Conservation (phyloP, 73 alveolate species). For the Paramecium pentaurelia region DNA sequence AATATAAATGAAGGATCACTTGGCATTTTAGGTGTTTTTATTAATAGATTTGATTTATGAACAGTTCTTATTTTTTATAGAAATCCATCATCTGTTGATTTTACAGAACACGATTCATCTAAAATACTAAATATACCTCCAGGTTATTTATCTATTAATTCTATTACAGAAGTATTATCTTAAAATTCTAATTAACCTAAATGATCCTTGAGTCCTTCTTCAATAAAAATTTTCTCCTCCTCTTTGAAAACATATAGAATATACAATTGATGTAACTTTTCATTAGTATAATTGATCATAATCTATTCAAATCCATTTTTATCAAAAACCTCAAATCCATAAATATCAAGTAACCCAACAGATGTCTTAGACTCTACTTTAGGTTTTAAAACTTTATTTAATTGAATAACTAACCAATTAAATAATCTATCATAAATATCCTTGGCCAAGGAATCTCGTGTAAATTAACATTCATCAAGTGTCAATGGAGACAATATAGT, state of each 20-base stretch:
- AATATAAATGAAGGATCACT: slow-evolving; percentile 67
- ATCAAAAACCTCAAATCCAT: slow-evolving; percentile 98
- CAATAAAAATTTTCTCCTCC: slow-evolving; percentile 71
- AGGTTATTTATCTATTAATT: slow-evolving; percentile 42
- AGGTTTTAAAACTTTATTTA: slow-evolving; percentile 48
- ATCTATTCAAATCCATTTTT: slow-evolving; percentile 94
- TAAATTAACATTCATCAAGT: slow-evolving; percentile 41
- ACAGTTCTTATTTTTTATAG: slow-evolving; percentile 10
- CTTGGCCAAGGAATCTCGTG: slow-evolving; percentile 93
- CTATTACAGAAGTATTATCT: slow-evolving; percentile 55
- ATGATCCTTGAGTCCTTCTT: slow-evolving; percentile 63
- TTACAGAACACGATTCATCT: slow-evolving; percentile 46
- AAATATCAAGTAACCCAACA: slow-evolving; percentile 98
- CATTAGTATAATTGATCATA: slow-evolving; percentile 95
- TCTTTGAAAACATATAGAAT: slow-evolving; percentile 93
- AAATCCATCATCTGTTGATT: slow-evolving; percentile 43
- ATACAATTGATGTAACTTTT: slow-evolving; percentile 92
- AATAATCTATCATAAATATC: slow-evolving; percentile 90
- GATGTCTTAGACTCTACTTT: slow-evolving; percentile 42
- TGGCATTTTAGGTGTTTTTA: slow-evolving; percentile 51
- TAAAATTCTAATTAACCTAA: slow-evolving; percentile 35
- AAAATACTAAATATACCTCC: slow-evolving; percentile 51
- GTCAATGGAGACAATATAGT: slow-evolving; percentile 47
- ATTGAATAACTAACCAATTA: slow-evolving; percentile 80
- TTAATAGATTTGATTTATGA: slow-evolving; percentile 35